Conservation (phyloP, 345 rosid species). For the Murraya koenigii region DNA sequence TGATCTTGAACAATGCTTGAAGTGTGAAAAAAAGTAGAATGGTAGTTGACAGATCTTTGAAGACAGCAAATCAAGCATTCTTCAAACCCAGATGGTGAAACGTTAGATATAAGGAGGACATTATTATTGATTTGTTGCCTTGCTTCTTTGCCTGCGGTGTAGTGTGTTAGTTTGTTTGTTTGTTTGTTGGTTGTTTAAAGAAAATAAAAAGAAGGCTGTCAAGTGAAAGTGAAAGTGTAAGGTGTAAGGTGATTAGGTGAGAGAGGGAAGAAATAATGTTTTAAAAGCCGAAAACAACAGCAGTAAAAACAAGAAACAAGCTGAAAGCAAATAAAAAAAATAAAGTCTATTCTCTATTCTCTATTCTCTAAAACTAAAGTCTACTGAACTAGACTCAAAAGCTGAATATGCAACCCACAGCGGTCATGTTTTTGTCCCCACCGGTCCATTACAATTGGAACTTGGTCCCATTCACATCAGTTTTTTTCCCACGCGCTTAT, state of each 20-base stretch:
- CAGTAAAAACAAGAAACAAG: background rate
- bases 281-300: background rate
- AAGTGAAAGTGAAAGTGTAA: no score
- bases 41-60: background rate
- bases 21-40: background rate
- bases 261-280: background rate
- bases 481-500: no score
- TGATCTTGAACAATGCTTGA: constrained; percentile 1
- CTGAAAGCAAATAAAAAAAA: no score
- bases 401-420: no score
- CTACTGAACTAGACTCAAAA: no score
- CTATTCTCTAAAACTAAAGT: no score
- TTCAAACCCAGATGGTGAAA: constrained; percentile 8
- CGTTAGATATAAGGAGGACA: no score
- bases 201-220: no score
- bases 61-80: constrained; percentile 16
- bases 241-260: background rate
- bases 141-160: background rate
- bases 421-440: background rate
- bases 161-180: background rate
- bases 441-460: background rate
- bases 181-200: no score
- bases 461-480: background rate
- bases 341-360: no score
- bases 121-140: no score